These are phyloP conservation scores for Gloeophyllum trabeum DNA, from an alignment of 768 basidiomycete genomes.

Conservation along the genomic window DNA sequence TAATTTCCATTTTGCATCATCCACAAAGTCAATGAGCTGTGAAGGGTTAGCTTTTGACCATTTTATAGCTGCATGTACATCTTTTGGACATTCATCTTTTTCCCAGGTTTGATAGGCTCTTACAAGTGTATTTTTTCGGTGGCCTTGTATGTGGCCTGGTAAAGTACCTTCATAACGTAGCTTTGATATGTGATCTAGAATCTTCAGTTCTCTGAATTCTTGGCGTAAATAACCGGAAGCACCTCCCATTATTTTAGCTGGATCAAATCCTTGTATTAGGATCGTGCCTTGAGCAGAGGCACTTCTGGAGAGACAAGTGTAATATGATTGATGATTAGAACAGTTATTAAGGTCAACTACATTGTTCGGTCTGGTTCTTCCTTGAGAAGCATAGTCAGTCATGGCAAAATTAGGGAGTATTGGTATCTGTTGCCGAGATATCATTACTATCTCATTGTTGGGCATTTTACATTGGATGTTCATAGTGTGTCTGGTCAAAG, in stretches of 20 bases:
- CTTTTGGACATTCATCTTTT: slow-evolving; percentile 1
- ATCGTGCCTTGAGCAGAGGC: slow-evolving; percentile 6
- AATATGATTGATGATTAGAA: slow-evolving; percentile 7
- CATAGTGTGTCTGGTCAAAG: slow-evolving; percentile 1
- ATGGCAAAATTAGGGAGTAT: slow-evolving; percentile 13
- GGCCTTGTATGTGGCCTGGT: background rate
- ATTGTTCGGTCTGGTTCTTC: slow-evolving; percentile 10
- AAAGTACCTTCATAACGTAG: slow-evolving; percentile 2
- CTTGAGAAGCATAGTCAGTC: slow-evolving; percentile 14
- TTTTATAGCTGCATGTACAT: slow-evolving; percentile 1
- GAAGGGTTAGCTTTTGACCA: slow-evolving; percentile 1
- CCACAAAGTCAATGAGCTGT: background rate
- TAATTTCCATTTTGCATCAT: background rate
- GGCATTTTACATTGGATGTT: slow-evolving; percentile 5
- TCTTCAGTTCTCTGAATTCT: slow-evolving; percentile 10
- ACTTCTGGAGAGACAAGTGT: slow-evolving; percentile 13
- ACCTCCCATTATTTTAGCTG: slow-evolving; percentile 5
- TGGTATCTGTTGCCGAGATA: slow-evolving; percentile 7
- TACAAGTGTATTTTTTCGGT: background rate
- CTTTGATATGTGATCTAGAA: slow-evolving; percentile 6
- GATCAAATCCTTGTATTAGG: slow-evolving; percentile 8
- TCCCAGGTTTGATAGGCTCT: background rate
- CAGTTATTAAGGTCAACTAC: slow-evolving; percentile 8
- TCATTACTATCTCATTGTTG: background rate
- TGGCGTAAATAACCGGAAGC: slow-evolving; percentile 6